These are phyloP conservation scores for Emericellopsis atlantica DNA, from an alignment of 2,329 filamentous ascomycete genomes.

Conservation along the genomic window DNA sequence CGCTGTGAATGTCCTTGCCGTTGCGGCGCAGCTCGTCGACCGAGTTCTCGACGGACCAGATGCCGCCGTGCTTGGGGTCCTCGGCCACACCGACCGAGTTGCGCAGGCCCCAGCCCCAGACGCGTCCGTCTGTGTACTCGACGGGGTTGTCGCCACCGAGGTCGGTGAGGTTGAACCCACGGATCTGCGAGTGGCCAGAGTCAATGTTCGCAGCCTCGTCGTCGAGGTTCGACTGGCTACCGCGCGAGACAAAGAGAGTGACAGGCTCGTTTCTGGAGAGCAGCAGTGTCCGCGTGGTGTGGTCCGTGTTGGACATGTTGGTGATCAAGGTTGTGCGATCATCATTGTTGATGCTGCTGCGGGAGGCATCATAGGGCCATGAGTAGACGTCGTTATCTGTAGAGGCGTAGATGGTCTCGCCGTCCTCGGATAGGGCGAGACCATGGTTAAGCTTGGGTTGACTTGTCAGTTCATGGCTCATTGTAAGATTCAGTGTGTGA, in stretches of 20 bases:
- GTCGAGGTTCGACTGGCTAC: constrained; percentile 53
- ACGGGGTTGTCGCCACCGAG: constrained; percentile 16
- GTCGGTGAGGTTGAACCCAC: constrained; percentile 34
- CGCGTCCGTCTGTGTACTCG: constrained; percentile 32
- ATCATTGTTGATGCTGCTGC: constrained; percentile 26
- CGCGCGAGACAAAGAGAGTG: constrained; percentile 52
- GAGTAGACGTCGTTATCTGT: constrained; percentile 43
- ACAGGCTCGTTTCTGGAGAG: constrained; percentile 40
- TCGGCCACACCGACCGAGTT: constrained; percentile 64
- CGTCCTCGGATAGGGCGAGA: constrained; percentile 38
- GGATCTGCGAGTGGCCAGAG: constrained; percentile 55
- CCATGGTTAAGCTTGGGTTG: constrained; percentile 35
- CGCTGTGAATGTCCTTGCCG: constrained; percentile 47
- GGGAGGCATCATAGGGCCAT: constrained; percentile 44
- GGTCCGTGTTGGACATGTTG: constrained; percentile 50
- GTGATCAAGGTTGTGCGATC: constrained; percentile 39
- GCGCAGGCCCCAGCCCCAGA: constrained; percentile 57
- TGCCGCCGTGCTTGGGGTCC: constrained; percentile 36
- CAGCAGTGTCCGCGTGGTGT: constrained; percentile 55
- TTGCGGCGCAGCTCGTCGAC: constrained; percentile 49
- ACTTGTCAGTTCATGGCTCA: neutral
- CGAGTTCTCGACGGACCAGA: constrained; percentile 58
- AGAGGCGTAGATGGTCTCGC: constrained; percentile 44
- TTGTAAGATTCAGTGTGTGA: neutral
- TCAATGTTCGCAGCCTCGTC: constrained; percentile 30